phyloP scores from a whole-genome alignment of 2,329 filamentous ascomycete species.

The Aspergillus thermomutatus region DNA sequence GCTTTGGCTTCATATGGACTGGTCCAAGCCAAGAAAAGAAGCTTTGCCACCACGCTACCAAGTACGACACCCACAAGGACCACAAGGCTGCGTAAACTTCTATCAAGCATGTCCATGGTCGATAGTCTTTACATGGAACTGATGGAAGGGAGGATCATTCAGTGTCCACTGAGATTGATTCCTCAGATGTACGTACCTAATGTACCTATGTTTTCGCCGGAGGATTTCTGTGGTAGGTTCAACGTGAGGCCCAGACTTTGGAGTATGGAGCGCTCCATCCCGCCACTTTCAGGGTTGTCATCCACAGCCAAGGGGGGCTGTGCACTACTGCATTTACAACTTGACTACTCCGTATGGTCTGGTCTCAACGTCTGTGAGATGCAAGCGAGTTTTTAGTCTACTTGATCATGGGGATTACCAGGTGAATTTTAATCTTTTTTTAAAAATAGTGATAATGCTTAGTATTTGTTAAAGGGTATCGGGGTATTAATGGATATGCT shows the following conservation, averaged over 20 bases:
- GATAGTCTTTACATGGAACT: neutral
- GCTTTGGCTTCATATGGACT: neutral
- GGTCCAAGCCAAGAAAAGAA: neutral
- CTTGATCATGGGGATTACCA: neutral
- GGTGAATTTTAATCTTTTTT: too few relatives aligned
- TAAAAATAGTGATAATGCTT: too few relatives aligned
- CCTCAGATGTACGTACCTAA: neutral
- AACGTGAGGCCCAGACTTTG: neutral
- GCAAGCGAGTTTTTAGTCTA: neutral
- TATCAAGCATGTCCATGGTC: neutral
- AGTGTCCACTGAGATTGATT: neutral
- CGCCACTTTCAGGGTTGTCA: too few relatives aligned
- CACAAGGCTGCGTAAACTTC: neutral
- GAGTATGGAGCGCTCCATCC: neutral
- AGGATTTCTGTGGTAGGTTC: neutral
- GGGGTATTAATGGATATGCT: neutral
- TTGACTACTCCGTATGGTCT: neutral
- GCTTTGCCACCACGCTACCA: neutral
- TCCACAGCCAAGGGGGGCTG: neutral
- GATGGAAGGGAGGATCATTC: too few relatives aligned
- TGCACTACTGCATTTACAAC: neutral
- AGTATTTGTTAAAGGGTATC: too few relatives aligned
- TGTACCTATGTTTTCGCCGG: neutral
- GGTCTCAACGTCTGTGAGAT: neutral
- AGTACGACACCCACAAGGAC: neutral